phyloP scores from a whole-genome alignment of 352 stramenopile genomes.

The Globisporangium yorkense region DNA sequence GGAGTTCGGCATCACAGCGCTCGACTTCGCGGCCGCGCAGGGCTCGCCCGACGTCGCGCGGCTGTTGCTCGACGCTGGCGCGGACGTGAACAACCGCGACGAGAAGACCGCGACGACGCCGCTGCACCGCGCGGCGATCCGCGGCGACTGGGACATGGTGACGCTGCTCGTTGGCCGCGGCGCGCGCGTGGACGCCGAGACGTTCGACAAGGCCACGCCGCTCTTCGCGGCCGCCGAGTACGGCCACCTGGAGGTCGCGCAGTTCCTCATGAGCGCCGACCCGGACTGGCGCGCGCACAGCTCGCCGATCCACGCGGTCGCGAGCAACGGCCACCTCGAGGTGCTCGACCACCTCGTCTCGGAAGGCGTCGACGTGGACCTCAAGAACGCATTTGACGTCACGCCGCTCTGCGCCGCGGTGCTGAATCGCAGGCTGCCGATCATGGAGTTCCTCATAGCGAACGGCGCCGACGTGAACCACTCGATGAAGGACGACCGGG shows the following conservation, averaged over 20 bases:
- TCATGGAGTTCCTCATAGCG: constrained; percentile 12
- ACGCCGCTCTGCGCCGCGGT: constrained; percentile 14
- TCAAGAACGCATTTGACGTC: constrained; percentile 10
- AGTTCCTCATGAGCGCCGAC: constrained; percentile 9
- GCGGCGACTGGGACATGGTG: constrained; percentile 9
- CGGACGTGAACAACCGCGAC: constrained; percentile 13
- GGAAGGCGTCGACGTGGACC: constrained; percentile 8
- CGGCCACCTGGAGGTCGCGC: constrained; percentile 11
- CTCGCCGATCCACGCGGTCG: constrained; percentile 13
- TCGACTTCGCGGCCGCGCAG: constrained; percentile 9
- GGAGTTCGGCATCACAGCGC: constrained; percentile 14
- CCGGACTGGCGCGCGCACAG: constrained; percentile 3
- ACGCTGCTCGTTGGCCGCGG: constrained; percentile 8
- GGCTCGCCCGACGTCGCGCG: constrained; percentile 10
- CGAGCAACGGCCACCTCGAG: constrained; percentile 14
- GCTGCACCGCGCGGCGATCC: constrained; percentile 13
- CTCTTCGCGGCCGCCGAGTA: constrained; percentile 14
- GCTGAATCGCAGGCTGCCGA: constrained; percentile 4
- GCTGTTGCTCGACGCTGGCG: constrained; percentile 12
- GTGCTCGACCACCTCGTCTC: constrained; percentile 11
- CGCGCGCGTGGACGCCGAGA: constrained; percentile 10
- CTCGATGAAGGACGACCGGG: constrained; percentile 11
- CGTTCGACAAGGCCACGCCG: constrained; percentile 9
- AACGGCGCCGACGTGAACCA: constrained; percentile 16
- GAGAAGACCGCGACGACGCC: constrained; percentile 15